Evolutionary conservation across 345 rosid species (phyloP), one percentile per base, ranked within the genome.

Genomic region (Brassica incana): DNA sequence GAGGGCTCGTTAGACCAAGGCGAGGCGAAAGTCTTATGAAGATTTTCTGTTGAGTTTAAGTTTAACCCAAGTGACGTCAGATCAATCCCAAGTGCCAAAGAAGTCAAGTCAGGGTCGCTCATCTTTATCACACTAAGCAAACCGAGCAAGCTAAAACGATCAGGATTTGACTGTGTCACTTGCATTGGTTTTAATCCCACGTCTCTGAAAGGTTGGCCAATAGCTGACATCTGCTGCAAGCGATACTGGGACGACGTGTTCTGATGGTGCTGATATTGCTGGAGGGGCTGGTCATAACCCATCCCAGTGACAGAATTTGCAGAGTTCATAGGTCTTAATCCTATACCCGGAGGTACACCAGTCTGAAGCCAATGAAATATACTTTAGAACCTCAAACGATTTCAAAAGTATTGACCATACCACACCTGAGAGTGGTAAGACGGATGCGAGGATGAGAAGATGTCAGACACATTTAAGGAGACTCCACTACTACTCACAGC

Each of bases 1-100:
- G 91, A 87, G 7, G 97, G 94, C 59, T 92, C 99, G 58, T 92
- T 95, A 15, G 97, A 90, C 97, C 97, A 95, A 18, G 99, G 99
- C 12, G 99, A 95, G 70, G 90, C 91, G 72, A 95, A 95, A 23
- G 94, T 89, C 86, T 92, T 95, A 40, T 95, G 87, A 76, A 95
- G 95, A 86, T 83, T 88, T 71, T 91, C 98, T 5, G 93, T 65
- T 20, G 99, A 92, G 79, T 92, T 95, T 87, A 95, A 83, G 75
- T 91, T 89, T 75, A 92, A 83, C 27, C 99, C 98, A 12, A 95
- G 90, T 50, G 94, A 90, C 8, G 97, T 95, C 75, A 94, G 80
- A 75, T 94, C 98, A 77, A 92, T 94, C 83, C 97, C 97, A 80
- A 90, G 97, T 3, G 97, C 94, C 61, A 91, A 85, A 36, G 94